Percentiles rank a stretch among this genome's conserved stretches.
Evolutionary conservation across 352 stramenopile species (phyloP).

Genomic region (Blastocystis sp.): DNA sequence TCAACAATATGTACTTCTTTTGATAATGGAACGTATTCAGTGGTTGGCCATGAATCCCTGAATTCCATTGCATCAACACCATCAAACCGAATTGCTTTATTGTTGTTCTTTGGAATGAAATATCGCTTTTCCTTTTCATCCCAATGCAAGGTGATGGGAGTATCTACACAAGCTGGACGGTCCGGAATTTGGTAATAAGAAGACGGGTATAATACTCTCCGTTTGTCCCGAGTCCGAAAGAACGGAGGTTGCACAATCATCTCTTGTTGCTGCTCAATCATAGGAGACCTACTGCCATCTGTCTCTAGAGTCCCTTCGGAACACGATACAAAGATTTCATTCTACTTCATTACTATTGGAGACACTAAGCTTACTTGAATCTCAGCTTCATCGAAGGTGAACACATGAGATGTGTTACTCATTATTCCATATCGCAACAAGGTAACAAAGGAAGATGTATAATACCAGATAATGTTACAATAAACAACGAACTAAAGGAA

Average conservation of each 20-base stretch:
- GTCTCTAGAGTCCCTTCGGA: neutral
- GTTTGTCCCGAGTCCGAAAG: constrained; percentile 8
- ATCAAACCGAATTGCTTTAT: constrained; percentile 4
- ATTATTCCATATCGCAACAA: neutral
- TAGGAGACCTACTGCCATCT: neutral
- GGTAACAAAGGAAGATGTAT: too few species aligned
- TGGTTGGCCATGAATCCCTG: neutral
- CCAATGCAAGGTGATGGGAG: neutral
- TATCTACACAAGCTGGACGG: neutral
- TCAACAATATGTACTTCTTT: neutral
- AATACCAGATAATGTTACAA: neutral
- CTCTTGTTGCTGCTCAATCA: neutral
- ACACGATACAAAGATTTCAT: neutral
- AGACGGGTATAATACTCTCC: constrained; percentile 18
- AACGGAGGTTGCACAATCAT: neutral
- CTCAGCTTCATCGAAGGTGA: constrained; percentile 21
- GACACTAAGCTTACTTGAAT: neutral
- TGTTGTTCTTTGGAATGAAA: neutral
- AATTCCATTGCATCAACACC: constrained; percentile 20
- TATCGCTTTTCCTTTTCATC: neutral
- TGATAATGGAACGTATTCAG: neutral
- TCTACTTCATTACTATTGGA: too few species aligned
- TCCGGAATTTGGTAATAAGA: constrained; percentile 11
- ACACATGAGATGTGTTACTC: constrained; percentile 10
- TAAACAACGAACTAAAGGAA: neutral